phyloP scores from a whole-genome alignment of 2,329 filamentous ascomycete species.

The Pseudogymnoascus sp. region DNA sequence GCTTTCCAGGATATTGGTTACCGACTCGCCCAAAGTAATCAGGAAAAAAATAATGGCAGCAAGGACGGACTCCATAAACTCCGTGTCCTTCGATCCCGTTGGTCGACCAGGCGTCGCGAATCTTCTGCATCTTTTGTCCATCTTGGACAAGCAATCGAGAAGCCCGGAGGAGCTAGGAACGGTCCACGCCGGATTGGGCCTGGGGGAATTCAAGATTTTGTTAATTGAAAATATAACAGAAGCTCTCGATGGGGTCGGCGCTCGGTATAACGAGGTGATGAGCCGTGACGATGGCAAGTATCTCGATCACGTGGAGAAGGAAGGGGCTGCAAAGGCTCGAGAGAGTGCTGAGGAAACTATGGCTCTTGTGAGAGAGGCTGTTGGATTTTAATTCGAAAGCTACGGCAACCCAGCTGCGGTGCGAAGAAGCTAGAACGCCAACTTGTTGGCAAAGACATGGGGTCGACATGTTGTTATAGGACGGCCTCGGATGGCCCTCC shows the following conservation, averaged over 20 bases:
- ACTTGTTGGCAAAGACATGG: not conserved
- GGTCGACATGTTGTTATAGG: not conserved
- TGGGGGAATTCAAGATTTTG: constrained; percentile 55
- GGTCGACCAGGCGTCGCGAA: constrained; percentile 78
- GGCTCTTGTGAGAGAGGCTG: constrained; percentile 33
- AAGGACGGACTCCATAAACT: constrained; percentile 62
- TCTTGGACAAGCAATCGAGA: constrained; percentile 46
- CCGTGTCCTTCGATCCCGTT: constrained; percentile 63
- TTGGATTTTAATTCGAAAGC: constrained; percentile 29
- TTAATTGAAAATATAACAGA: constrained; percentile 50
- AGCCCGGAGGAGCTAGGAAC: constrained; percentile 35
- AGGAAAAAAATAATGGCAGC: constrained; percentile 61
- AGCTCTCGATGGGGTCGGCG: constrained; percentile 46
- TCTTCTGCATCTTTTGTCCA: constrained; percentile 69
- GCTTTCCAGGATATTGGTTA: constrained; percentile 74
- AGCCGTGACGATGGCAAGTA: constrained; percentile 39
- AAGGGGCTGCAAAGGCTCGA: constrained; percentile 54
- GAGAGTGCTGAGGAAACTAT: constrained; percentile 49
- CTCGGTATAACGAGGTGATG: constrained; percentile 47
- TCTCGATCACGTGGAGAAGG: constrained; percentile 48
- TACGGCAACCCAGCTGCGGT: not conserved
- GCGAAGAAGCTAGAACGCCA: not conserved
- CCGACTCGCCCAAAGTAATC: constrained; percentile 58
- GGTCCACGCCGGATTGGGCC: constrained; percentile 34
- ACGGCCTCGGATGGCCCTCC: not conserved